Percentiles rank a stretch among this genome's conserved stretches.
phyloP scores from a whole-genome alignment of 306 rosid genomes.

The Vicia faba region DNA sequence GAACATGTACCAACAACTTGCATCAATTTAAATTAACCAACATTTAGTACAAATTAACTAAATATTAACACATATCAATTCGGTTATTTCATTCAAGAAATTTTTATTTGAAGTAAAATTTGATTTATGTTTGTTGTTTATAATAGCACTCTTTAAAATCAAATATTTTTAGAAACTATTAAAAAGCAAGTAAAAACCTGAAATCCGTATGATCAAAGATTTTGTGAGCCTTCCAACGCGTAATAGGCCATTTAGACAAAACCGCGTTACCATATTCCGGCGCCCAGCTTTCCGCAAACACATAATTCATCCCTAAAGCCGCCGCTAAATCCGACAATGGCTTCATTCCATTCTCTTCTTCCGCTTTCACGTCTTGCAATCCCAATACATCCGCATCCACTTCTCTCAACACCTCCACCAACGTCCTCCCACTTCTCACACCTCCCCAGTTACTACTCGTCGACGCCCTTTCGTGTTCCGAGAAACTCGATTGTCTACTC shows the following conservation, averaged over 20 bases:
- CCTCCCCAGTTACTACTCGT: constrained; percentile 36
- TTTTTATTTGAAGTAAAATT: not conserved
- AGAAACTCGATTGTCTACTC: constrained; percentile 64
- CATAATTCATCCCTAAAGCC: constrained; percentile 79
- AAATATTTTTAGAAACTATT: no score
- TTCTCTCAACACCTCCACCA: constrained; percentile 78
- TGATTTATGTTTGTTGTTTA: not conserved
- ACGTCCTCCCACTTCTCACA: constrained; percentile 47
- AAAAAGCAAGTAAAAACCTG: constrained; percentile 47
- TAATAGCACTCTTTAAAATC: no score
- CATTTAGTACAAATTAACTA: no score
- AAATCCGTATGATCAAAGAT: constrained; percentile 81
- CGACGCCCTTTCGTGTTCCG: constrained; percentile 44
- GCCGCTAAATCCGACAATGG: constrained; percentile 88
- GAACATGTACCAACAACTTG: no score
- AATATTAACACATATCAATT: no score
- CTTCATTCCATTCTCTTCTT: constrained; percentile 89
- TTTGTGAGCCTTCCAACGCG: constrained; percentile 59
- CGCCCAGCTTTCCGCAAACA: constrained; percentile 98
- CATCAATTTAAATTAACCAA: no score
- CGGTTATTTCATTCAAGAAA: not conserved
- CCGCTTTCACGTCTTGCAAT: constrained; percentile 94
- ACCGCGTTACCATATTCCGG: constrained; percentile 95
- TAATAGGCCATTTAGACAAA: constrained; percentile 90
- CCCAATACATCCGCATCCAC: constrained; percentile 85